Evolutionary conservation across 2,329 filamentous ascomycete species (phyloP).

Genomic region (Aureobasidium sp.): DNA sequence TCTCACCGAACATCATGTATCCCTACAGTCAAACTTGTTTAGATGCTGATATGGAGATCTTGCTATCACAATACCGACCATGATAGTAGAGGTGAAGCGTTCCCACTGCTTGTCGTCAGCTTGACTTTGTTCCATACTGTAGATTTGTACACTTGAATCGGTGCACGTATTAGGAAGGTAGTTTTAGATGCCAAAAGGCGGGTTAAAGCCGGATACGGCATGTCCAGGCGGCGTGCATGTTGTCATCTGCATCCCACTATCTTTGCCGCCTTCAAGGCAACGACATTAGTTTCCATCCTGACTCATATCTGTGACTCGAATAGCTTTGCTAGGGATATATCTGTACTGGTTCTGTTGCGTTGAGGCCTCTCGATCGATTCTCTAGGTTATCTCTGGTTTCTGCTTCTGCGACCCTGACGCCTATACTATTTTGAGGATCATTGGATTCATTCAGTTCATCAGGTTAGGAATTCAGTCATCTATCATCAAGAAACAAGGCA

Average conservation of each 20-base stretch:
- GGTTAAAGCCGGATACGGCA: neutral
- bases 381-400: neutral
- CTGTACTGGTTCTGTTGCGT: too few species aligned
- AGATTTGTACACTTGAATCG: neutral
- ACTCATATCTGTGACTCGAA: neutral
- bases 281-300: neutral
- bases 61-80: too few species aligned
- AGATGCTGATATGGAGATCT: too few species aligned
- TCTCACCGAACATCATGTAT: too few species aligned
- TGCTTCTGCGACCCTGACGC: neutral
- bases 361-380: too few species aligned
- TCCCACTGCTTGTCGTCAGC: too few species aligned
- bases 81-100: too few species aligned
- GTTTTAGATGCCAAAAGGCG: neutral
- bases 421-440: neutral
- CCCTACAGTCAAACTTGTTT: too few species aligned
- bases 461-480: neutral
- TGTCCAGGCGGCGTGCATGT: neutral
- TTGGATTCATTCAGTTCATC: neutral
- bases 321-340: neutral
- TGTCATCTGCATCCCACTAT: neutral
- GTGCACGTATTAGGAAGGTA: conserved; percentile 6
- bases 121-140: too few species aligned
- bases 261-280: neutral
- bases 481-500: neutral